Conservation (phyloP, 805 yeast genomes). For the Kuraishia cidri region DNA sequence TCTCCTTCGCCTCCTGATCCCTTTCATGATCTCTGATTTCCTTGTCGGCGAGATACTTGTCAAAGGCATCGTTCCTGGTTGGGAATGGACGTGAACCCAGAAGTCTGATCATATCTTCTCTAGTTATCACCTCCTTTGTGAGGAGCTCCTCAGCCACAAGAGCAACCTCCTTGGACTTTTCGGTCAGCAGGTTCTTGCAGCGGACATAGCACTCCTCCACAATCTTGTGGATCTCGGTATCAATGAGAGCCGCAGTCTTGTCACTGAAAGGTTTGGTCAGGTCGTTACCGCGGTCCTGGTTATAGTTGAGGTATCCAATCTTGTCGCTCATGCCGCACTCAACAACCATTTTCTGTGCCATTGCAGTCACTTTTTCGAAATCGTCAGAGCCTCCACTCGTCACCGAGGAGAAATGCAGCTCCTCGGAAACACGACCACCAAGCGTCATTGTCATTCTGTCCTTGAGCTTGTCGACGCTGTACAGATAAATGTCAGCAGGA, state of each 20-base stretch:
- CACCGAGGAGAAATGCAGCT: slow-evolving; percentile 76
- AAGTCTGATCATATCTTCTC: slow-evolving; percentile 71
- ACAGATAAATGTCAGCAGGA: slow-evolving; percentile 81
- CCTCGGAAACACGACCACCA: slow-evolving; percentile 91
- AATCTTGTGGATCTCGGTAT: slow-evolving; percentile 57
- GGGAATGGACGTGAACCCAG: slow-evolving; percentile 75
- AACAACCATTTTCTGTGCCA: slow-evolving; percentile 87
- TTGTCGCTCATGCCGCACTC: slow-evolving; percentile 81
- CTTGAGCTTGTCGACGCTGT: slow-evolving; percentile 63
- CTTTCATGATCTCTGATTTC: too few species aligned
- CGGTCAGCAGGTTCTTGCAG: slow-evolving; percentile 49
- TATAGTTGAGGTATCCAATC: slow-evolving; percentile 53
- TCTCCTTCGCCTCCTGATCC: too few species aligned
- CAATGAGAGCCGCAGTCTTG: slow-evolving; percentile 58
- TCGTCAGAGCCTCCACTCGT: slow-evolving; percentile 93
- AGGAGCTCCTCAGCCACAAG: slow-evolving; percentile 68
- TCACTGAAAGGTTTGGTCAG: slow-evolving; percentile 64
- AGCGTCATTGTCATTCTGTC: slow-evolving; percentile 92
- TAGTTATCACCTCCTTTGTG: slow-evolving; percentile 67
- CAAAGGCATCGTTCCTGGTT: slow-evolving; percentile 81
- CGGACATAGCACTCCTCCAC: slow-evolving; percentile 56
- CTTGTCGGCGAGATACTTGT: slow-evolving; percentile 57
- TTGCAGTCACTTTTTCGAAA: slow-evolving; percentile 81
- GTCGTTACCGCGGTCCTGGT: slow-evolving; percentile 38
- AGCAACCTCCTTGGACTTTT: slow-evolving; percentile 52